These are phyloP conservation scores for Parafenestella ontariensis DNA, from an alignment of 2,329 filamentous ascomycete genomes.

Conservation along the genomic window DNA sequence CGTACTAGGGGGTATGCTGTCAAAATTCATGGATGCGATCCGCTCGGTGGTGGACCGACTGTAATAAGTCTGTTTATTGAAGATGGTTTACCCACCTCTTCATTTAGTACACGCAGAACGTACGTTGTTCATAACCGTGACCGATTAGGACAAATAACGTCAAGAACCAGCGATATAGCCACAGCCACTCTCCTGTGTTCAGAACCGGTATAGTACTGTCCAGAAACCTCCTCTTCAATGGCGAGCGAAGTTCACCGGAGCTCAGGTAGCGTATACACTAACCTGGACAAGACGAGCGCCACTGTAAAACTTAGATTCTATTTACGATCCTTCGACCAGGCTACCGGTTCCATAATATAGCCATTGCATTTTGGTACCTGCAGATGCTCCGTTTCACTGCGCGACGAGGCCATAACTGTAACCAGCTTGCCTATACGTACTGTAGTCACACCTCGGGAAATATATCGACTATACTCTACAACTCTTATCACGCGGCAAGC, in stretches of 20 bases:
- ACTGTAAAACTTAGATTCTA: not conserved
- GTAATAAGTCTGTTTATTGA: no score
- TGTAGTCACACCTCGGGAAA: no score
- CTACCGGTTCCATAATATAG: not conserved
- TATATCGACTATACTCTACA: not conserved
- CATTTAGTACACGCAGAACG: no score
- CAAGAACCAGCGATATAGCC: no score
- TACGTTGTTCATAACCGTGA: no score
- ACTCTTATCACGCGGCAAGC: not conserved
- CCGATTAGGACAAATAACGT: no score
- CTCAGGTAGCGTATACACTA: not conserved
- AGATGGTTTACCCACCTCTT: no score
- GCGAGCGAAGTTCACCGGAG: not conserved
- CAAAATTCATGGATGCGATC: no score
- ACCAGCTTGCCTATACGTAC: not conserved
- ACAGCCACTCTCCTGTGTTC: no score
- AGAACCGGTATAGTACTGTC: not conserved
- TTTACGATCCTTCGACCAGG: not conserved
- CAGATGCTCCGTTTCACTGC: not conserved
- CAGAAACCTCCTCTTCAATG: no score
- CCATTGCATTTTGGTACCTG: not conserved
- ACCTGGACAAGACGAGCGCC: not conserved
- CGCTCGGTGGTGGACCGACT: no score
- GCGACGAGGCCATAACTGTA: not conserved
- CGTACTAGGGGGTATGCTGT: no score